A percentile compares a stretch with the other conserved stretches of the same genome.
phyloP scores from a whole-genome alignment of 129 eudicot species.

The Lonicera japonica region DNA sequence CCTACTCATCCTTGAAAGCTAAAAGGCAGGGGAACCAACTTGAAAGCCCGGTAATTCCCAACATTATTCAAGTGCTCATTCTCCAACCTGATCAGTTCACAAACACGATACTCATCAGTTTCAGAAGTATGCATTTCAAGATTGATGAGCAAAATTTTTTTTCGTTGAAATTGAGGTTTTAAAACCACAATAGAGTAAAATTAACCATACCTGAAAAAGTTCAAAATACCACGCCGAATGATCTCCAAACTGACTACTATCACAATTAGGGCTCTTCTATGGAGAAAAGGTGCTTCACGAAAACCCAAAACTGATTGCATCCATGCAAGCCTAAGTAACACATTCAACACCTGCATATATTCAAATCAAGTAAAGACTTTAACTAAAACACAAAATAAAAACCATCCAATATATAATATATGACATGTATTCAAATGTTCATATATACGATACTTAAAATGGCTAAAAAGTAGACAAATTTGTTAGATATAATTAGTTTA shows the following conservation, averaged over 20 bases:
- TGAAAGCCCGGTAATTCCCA: constrained; percentile 58
- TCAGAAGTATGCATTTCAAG: neutral
- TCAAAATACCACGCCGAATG: constrained; percentile 72
- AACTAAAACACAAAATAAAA: neutral
- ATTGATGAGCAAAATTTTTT: no score
- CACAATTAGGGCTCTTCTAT: constrained; percentile 41
- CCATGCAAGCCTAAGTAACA: constrained; percentile 73
- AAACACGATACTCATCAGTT: neutral
- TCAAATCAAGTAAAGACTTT: neutral
- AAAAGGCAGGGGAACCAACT: constrained; percentile 60
- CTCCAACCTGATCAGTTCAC: constrained; percentile 42
- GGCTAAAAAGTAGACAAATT: constrained; percentile 48
- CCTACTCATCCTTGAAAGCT: constrained; percentile 35
- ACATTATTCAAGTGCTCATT: constrained; percentile 74
- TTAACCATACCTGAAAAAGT: constrained; percentile 53
- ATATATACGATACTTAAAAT: constrained; percentile 32
- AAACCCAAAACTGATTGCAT: constrained; percentile 56
- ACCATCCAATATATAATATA: neutral
- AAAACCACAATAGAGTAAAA: neutral
- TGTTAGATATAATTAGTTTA: constrained; percentile 43
- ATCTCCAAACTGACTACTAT: constrained; percentile 63
- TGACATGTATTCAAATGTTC: neutral
- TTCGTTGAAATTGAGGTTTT: no score
- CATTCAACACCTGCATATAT: constrained; percentile 37
- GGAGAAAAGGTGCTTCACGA: constrained; percentile 40